A percentile compares a stretch with the other conserved stretches of the same genome.
These are phyloP conservation scores for Salix purpurea DNA, from an alignment of 345 rosid species.

Conservation along the genomic window DNA sequence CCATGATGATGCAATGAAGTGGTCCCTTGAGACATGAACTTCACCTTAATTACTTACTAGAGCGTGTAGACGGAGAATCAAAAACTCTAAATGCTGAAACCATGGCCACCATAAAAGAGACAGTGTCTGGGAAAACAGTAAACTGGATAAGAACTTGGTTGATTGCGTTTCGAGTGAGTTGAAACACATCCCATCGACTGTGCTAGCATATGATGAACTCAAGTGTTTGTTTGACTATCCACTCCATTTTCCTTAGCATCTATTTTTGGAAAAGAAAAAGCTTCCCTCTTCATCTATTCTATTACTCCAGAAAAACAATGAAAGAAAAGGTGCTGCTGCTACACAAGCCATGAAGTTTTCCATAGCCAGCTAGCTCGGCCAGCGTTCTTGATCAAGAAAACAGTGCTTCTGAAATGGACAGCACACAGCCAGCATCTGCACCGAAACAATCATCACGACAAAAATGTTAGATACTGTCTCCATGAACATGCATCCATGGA, in stretches of 20 bases:
- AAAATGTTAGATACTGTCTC: too few species aligned
- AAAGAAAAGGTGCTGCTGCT: neutral
- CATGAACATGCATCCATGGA: too few species aligned
- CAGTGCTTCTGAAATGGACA: too few species aligned
- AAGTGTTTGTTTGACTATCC: neutral
- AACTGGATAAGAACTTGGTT: neutral
- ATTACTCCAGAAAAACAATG: neutral
- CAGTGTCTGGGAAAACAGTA: neutral
- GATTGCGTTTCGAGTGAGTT: neutral
- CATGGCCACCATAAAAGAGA: neutral
- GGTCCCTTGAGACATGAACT: too few species aligned
- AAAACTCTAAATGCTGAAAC: neutral
- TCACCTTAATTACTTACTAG: neutral
- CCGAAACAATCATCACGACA: too few species aligned
- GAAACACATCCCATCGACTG: conserved; percentile 2
- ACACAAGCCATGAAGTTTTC: neutral
- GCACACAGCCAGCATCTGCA: too few species aligned
- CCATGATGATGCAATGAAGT: too few species aligned
- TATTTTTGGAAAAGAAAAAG: neutral
- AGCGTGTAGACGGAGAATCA: neutral
- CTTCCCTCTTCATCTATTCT: neutral
- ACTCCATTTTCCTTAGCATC: neutral
- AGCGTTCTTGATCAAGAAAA: too few species aligned
- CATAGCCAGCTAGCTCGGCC: too few species aligned
- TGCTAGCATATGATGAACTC: neutral